Conservation (phyloP, 305 asterid genomes). For the Fraxinus dipetala region DNA sequence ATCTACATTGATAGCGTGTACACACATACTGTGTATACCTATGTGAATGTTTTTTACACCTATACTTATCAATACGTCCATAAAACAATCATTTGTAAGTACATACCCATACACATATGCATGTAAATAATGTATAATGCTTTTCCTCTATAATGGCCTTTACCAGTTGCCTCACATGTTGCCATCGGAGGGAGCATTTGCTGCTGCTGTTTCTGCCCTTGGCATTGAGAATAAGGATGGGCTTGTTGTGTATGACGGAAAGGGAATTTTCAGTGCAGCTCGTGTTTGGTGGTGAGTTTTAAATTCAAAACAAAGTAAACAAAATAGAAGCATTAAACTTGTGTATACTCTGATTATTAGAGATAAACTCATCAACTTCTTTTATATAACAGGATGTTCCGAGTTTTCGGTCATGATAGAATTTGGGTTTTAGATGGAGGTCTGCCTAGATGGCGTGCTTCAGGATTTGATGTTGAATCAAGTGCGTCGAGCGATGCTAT, state of each 20-base stretch:
- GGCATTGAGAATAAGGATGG: slow-evolving; percentile 88
- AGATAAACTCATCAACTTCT: slow-evolving; percentile 8
- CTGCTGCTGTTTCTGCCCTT: slow-evolving; percentile 94
- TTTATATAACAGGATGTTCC: slow-evolving; percentile 70
- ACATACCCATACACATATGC: slow-evolving; percentile 15
- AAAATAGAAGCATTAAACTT: neutral
- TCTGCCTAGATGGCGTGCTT: slow-evolving; percentile 88
- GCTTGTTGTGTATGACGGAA: slow-evolving; percentile 90
- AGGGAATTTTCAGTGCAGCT: slow-evolving; percentile 96
- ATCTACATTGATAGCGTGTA: neutral
- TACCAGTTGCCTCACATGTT: slow-evolving; percentile 92
- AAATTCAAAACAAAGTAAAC: neutral
- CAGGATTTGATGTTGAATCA: slow-evolving; percentile 92
- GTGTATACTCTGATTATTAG: neutral
- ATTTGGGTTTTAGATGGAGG: slow-evolving; percentile 98
- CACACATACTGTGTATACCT: neutral
- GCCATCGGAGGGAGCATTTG: slow-evolving; percentile 93
- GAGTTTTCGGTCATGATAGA: slow-evolving; percentile 86
- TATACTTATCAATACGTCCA: neutral
- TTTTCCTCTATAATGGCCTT: slow-evolving; percentile 1
- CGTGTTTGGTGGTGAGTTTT: slow-evolving; percentile 94
- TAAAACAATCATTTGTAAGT: slow-evolving; percentile 1
- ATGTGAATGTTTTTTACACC: neutral
- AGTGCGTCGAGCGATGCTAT: slow-evolving; percentile 90
- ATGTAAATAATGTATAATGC: neutral